Percentiles rank a stretch among this genome's conserved stretches.
These are phyloP conservation scores for Epichloe scottii DNA, from an alignment of 2,329 filamentous ascomycete genomes.

Conservation along the genomic window DNA sequence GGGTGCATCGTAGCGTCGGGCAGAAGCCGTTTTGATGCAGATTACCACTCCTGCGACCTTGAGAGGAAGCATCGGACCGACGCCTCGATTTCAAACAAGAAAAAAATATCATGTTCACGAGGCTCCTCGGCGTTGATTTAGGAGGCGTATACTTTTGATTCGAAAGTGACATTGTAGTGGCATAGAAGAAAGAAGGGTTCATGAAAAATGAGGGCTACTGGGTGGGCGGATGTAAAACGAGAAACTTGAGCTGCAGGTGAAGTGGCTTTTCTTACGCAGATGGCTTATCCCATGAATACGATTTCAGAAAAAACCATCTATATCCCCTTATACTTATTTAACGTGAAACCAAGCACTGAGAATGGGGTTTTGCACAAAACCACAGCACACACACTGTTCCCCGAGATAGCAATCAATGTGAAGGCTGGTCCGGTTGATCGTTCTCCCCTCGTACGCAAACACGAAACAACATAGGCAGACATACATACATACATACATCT, in stretches of 20 bases:
- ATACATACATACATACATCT: too few relatives aligned
- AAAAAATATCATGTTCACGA: neutral
- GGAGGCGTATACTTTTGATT: neutral
- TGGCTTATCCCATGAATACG: neutral
- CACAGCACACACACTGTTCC: too few relatives aligned
- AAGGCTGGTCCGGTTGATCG: too few relatives aligned
- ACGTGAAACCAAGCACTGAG: too few relatives aligned
- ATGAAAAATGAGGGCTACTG: too few relatives aligned
- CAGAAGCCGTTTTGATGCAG: constrained; percentile 13
- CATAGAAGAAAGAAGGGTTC: neutral
- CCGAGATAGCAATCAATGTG: too few relatives aligned
- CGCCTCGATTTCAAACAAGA: constrained; percentile 13
- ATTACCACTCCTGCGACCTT: neutral
- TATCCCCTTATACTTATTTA: too few relatives aligned
- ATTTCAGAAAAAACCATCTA: too few relatives aligned
- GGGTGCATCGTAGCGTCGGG: constrained; percentile 13
- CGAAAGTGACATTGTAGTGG: neutral
- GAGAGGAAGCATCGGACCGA: neutral
- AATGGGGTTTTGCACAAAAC: too few relatives aligned
- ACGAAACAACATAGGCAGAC: too few relatives aligned
- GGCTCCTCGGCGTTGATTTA: too few relatives aligned
- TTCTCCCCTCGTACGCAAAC: too few relatives aligned
- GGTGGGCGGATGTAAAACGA: neutral
- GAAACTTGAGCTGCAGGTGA: neutral
- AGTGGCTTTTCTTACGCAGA: neutral